Base-by-base conservation (phyloP, 2,329 filamentous ascomycete genomes). In the Neophaeococcomyces aloes region DNA sequence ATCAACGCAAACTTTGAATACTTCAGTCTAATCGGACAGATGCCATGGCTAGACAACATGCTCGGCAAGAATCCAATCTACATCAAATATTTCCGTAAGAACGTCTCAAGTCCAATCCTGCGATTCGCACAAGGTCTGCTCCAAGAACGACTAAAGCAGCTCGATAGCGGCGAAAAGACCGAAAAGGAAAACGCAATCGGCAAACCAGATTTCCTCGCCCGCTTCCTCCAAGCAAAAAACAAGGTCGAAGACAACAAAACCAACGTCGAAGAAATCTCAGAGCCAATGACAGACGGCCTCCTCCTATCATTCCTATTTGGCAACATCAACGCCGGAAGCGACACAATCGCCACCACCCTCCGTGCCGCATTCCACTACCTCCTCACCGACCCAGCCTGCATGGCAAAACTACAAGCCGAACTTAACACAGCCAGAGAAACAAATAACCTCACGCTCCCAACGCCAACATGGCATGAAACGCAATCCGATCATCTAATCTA, bases 301-400 rank as follows among this genome's bases (percentile, higher is more conserved):
- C 46, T 53, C 17, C 45, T 53, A 11, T 52, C 51, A 2, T 45
- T 53, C 19, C 39, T 53, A 29, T 53, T 54, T 32, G 48, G 48
- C 46, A 63, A 62, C 44, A 51, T 62, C 19, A 55, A 57, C 11
- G 85, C 85, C 0, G 83, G 84, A 3, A 81, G 76, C 2, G 85
- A 91, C 61, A 89, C 84, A 0, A 88, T 84, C 0, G 83, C 81
- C 25, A 87, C 87, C 56, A 78, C 75, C 3, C 70, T 88, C 0
- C 74, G 75, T 5, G 72, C 79, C 6, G 74, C 86, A 0, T 86
- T 89, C 56, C 88, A 88, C 63, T 80, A 78, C 59, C 64, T 88
- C 2, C 69, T 87, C 29, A 79, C 79, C 54, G 75, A 78, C 54
- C 79, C 78, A 0, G 52, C 48, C 5, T 55, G 54, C 1, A 30